phyloP scores from a whole-genome alignment of 345 rosid species.

The Rhizophora apiculata region DNA sequence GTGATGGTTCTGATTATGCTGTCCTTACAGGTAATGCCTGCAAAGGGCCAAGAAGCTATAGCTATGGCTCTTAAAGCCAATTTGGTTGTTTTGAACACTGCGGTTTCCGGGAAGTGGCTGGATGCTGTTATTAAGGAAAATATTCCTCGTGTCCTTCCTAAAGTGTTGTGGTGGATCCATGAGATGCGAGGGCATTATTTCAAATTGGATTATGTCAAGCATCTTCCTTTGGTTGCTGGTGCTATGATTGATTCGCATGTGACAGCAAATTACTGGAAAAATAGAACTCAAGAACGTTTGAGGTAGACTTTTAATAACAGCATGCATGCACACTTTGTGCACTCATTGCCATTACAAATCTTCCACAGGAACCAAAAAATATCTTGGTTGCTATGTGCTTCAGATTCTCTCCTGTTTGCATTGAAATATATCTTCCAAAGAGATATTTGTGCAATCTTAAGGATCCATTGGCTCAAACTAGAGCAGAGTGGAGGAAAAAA shows the following conservation, averaged over 20 bases:
- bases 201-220: constrained; percentile 76
- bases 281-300: constrained; percentile 65
- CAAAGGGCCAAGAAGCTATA: constrained; percentile 65
- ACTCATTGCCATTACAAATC: background rate
- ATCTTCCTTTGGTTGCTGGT: constrained; percentile 87
- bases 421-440: too few species aligned
- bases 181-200: constrained; percentile 97
- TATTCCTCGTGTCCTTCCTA: constrained; percentile 64
- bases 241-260: constrained; percentile 93
- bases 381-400: too few species aligned
- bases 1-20: constrained; percentile 4
- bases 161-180: constrained; percentile 95
- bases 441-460: too few species aligned
- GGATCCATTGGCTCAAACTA: too few species aligned
- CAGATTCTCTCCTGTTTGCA: too few species aligned
- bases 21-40: constrained; percentile 49
- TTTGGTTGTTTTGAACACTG: constrained; percentile 80
- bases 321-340: background rate
- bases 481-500: too few species aligned
- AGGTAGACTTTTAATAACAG: constrained; percentile 43
- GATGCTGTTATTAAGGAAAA: constrained; percentile 75
- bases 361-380: background rate
- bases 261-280: constrained; percentile 91
- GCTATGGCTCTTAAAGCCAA: constrained; percentile 67
- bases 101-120: constrained; percentile 95